Evolutionary conservation across 257 asterid species (phyloP).

Genomic region (Nemophila menziesii): DNA sequence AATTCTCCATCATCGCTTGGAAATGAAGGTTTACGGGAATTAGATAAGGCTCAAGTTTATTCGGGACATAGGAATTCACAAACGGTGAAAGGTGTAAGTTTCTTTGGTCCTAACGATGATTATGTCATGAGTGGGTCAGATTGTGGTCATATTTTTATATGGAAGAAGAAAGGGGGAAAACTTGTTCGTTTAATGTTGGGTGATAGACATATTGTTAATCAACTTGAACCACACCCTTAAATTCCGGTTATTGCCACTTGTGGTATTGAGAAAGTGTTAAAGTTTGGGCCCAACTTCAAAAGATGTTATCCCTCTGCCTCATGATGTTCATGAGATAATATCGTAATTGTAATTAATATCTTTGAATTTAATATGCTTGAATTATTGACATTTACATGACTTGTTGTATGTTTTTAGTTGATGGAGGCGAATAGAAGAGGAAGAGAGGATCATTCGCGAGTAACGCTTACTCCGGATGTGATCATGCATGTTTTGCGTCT

Average conservation of each 20-base stretch:
- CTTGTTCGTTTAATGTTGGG: constrained; percentile 62
- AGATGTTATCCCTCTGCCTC: constrained; percentile 46
- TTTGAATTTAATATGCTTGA: not conserved
- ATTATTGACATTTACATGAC: not conserved
- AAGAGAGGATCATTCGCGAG: constrained; percentile 47
- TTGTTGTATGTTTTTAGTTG: constrained; percentile 23
- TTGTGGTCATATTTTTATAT: constrained; percentile 65
- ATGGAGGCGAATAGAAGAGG: constrained; percentile 51
- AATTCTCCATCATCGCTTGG: constrained; percentile 27
- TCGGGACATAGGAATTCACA: constrained; percentile 57
- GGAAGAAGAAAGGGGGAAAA: constrained; percentile 57
- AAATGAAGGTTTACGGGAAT: constrained; percentile 17
- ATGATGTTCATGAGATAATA: constrained; percentile 41
- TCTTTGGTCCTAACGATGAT: constrained; percentile 64
- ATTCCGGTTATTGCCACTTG: constrained; percentile 63
- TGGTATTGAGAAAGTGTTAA: constrained; percentile 59
- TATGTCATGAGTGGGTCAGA: constrained; percentile 71
- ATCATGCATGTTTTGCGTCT: constrained; percentile 66
- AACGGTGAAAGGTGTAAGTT: constrained; percentile 64
- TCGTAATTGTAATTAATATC: too few relatives aligned
- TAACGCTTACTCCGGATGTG: constrained; percentile 54
- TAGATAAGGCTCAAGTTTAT: constrained; percentile 33
- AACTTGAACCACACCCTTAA: constrained; percentile 49
- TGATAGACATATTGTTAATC: constrained; percentile 55
- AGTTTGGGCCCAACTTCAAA: constrained; percentile 63